Evolutionary conservation across 2,329 filamentous ascomycete genomes (phyloP).

Genomic region (Claviceps africana): DNA sequence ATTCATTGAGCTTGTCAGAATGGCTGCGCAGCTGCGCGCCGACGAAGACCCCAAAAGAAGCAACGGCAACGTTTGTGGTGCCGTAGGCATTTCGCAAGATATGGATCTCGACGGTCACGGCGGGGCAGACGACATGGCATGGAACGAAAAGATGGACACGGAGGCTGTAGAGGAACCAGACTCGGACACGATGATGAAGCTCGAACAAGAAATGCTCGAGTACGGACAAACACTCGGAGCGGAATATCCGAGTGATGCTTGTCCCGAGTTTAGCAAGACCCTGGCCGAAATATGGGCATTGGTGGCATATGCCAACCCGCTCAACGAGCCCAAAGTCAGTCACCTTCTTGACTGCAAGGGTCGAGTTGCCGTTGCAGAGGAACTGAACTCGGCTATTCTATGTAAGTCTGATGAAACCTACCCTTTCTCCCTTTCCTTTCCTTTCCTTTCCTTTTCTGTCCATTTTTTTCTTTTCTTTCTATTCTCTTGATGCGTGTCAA

Average conservation of each 20-base stretch:
- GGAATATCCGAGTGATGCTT: constrained; percentile 61
- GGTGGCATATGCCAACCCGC: constrained; percentile 72
- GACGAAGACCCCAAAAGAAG: constrained; percentile 28
- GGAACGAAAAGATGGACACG: constrained; percentile 40
- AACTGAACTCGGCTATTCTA: constrained; percentile 84
- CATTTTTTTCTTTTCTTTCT: background rate
- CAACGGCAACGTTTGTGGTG: constrained; percentile 25
- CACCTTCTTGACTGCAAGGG: constrained; percentile 66
- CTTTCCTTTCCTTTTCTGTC: background rate
- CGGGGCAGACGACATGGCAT: constrained; percentile 24
- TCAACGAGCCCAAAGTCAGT: constrained; percentile 58
- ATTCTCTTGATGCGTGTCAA: background rate
- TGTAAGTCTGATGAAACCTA: constrained; percentile 39
- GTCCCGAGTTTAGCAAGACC: constrained; percentile 55
- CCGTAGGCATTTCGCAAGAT: constrained; percentile 26
- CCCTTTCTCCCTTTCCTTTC: no score
- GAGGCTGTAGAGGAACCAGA: constrained; percentile 18
- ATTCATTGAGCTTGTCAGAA: constrained; percentile 87
- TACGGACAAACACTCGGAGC: constrained; percentile 69
- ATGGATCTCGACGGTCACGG: constrained; percentile 42
- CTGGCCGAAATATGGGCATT: constrained; percentile 78
- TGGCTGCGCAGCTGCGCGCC: constrained; percentile 50
- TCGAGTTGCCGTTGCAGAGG: constrained; percentile 70
- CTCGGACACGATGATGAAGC: constrained; percentile 21
- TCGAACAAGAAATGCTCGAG: constrained; percentile 56